A percentile compares a stretch with the other conserved stretches of the same genome.
Evolutionary conservation across 495 filamentous ascomycete genomes (phyloP).

Genomic region (Penicillium manginii): DNA sequence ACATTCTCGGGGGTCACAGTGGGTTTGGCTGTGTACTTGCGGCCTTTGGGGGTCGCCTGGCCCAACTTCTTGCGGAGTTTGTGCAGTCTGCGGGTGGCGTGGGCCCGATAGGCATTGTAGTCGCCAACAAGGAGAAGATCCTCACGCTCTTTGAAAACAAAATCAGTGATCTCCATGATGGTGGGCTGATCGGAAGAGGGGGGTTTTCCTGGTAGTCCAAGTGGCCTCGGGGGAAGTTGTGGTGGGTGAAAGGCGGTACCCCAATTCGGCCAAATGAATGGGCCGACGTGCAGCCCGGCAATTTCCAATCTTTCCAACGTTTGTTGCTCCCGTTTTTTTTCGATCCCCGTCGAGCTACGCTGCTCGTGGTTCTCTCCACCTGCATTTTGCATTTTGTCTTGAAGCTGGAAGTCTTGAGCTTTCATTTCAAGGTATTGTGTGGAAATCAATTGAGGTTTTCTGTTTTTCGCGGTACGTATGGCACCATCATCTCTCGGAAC

Average conservation of each 20-base stretch:
- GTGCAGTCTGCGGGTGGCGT: slow-evolving; percentile 80
- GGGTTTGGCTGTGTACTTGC: slow-evolving; percentile 77
- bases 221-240: slow-evolving; percentile 24
- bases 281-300: slow-evolving; percentile 33
- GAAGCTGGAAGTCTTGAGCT: slow-evolving; percentile 1
- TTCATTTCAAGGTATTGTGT: slow-evolving; percentile 7
- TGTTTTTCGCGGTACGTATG: slow-evolving; percentile 26
- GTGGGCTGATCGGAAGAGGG: slow-evolving; percentile 10
- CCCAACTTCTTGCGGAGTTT: slow-evolving; percentile 83
- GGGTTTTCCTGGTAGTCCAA: slow-evolving; percentile 17
- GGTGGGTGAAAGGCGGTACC: slow-evolving; percentile 32
- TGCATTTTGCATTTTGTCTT: background rate
- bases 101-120: slow-evolving; percentile 80
- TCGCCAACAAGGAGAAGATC: slow-evolving; percentile 84
- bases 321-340: slow-evolving; percentile 5
- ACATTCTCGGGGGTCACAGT: slow-evolving; percentile 79
- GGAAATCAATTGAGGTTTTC: slow-evolving; percentile 8
- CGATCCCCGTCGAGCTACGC: background rate
- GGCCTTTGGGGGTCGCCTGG: slow-evolving; percentile 77
- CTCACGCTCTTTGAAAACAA: slow-evolving; percentile 75
- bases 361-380: background rate
- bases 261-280: slow-evolving; percentile 46
- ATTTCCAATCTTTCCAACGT: slow-evolving; percentile 18
- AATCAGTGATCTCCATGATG: slow-evolving; percentile 88
- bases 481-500: slow-evolving; percentile 16